phyloP scores from a whole-genome alignment of 2,329 filamentous ascomycete species.

The Aspergillus ochraceoroseus region DNA sequence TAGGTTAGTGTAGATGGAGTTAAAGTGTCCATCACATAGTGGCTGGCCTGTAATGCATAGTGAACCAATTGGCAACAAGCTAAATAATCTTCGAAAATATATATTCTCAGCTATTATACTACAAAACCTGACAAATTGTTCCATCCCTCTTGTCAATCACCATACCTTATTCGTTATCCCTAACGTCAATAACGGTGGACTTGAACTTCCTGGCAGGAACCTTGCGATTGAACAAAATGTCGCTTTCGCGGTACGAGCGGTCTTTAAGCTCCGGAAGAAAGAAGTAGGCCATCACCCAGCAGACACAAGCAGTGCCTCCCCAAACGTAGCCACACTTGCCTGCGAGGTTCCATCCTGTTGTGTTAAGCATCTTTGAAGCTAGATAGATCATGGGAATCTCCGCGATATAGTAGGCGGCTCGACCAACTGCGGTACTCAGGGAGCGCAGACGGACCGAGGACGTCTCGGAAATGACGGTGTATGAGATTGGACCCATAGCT shows the following conservation, averaged over 20 bases:
- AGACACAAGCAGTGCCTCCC: conserved; percentile 43
- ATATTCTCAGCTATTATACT: too few species aligned
- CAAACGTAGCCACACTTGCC: conserved; percentile 50
- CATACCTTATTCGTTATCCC: conserved; percentile 31
- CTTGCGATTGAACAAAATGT: conserved; percentile 45
- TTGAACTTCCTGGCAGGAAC: conserved; percentile 45
- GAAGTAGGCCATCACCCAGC: conserved; percentile 43
- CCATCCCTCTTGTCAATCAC: too few species aligned
- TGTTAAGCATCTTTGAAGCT: conserved; percentile 40
- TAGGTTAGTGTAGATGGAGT: too few species aligned
- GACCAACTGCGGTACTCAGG: conserved; percentile 39
- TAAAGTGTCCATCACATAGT: too few species aligned
- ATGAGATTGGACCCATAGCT: conserved; percentile 36
- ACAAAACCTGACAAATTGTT: too few species aligned
- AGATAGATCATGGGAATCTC: conserved; percentile 44
- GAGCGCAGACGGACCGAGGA: conserved; percentile 39
- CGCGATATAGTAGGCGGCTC: conserved; percentile 42
- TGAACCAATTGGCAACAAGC: too few species aligned
- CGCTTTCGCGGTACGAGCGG: conserved; percentile 45
- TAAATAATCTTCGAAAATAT: too few species aligned
- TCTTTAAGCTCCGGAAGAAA: conserved; percentile 45
- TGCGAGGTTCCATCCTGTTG: conserved; percentile 39
- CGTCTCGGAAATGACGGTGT: conserved; percentile 40
- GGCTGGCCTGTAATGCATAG: too few species aligned
- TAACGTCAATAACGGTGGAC: conserved; percentile 42